Evolutionary conservation across 2,329 filamentous ascomycete species (phyloP), one percentile per base, ranked within the genome.

Genomic region (Neonectria magnoliae): DNA sequence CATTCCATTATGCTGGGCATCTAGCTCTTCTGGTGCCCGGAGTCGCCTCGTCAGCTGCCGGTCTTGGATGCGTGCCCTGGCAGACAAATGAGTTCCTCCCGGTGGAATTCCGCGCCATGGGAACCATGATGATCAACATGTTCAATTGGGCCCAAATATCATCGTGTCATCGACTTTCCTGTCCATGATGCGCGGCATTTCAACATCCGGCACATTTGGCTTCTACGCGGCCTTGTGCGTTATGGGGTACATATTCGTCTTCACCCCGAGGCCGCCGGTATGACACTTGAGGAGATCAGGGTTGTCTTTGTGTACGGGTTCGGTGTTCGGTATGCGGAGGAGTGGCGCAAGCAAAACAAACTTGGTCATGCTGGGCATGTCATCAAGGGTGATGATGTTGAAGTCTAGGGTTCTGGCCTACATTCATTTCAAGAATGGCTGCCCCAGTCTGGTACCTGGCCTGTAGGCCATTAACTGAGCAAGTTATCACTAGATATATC

Each of bases 271-370:
- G 82, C 83, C 6, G 82, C 83, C 51, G 84, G 84, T 8, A 82
- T 86, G 80, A 81, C 83, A 10, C 72, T 86, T 1, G 85, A 87
- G 69, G 82, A 83, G 22, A 80, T 85, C 22, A 75, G 81, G 20
- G 80, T 82, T 47, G 79, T 85, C 20, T 86, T 85, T 66, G 73
- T 78, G 44, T 76, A 82, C 59, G 80, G 81, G 3, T 84, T 83
- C 64, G 82, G 81, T 9, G 77, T 83, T 7, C 71, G 76, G 57
- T 68, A 68, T 45, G 66, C 66, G 2, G 64, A 66, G 44, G 60
- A 68, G 57, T 66, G 64, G 64, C 64, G 64, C 7, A 66, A 68
- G 60, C 66, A 68, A 51, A 68, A 57, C 54, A 66, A 66, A 57
- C 54, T 61, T 13, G 55, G 50, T 3, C 8, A 22, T 29, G 25